phyloP scores from a whole-genome alignment of 805 yeast species.

The Spathaspora girioi region DNA sequence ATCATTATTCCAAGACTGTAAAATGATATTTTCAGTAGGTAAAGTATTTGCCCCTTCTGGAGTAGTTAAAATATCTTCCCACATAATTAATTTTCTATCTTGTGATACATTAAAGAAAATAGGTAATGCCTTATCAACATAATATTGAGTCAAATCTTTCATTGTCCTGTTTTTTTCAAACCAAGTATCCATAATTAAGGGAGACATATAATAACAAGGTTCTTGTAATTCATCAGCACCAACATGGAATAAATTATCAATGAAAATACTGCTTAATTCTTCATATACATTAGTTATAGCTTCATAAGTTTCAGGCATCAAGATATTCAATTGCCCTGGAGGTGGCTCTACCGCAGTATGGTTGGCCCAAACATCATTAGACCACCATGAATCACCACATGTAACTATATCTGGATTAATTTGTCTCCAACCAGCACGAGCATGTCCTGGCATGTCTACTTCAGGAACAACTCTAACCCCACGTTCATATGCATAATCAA shows the following conservation, averaged over 20 bases:
- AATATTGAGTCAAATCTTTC: conserved; percentile 27
- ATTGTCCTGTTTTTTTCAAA: conserved; percentile 23
- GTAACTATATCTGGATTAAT: conserved; percentile 24
- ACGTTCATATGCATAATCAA: conserved; percentile 27
- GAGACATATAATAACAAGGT: conserved; percentile 30
- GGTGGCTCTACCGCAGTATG: conserved; percentile 35
- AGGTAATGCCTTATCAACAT: conserved; percentile 32
- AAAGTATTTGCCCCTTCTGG: conserved; percentile 20
- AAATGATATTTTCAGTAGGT: conserved; percentile 25
- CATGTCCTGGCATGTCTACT: conserved; percentile 41
- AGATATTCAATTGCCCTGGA: conserved; percentile 38
- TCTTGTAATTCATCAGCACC: conserved; percentile 37
- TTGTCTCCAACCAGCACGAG: conserved; percentile 35
- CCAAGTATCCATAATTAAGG: conserved; percentile 20
- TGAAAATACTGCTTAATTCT: conserved; percentile 28
- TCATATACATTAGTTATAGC: conserved; percentile 28
- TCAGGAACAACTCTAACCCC: conserved; percentile 43
- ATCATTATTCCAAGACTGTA: conserved; percentile 33
- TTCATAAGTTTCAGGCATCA: conserved; percentile 27
- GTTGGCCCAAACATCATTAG: conserved; percentile 16
- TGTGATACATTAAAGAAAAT: conserved; percentile 20
- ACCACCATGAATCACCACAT: conserved; percentile 26
- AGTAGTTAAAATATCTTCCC: conserved; percentile 34
- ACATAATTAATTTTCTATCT: conserved; percentile 30
- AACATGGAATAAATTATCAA: conserved; percentile 38